Percentiles rank a stretch among this genome's conserved stretches.
These are phyloP conservation scores for Acanthamoeba triangularis DNA, from an alignment of 208 protist genomes.

Conservation along the genomic window DNA sequence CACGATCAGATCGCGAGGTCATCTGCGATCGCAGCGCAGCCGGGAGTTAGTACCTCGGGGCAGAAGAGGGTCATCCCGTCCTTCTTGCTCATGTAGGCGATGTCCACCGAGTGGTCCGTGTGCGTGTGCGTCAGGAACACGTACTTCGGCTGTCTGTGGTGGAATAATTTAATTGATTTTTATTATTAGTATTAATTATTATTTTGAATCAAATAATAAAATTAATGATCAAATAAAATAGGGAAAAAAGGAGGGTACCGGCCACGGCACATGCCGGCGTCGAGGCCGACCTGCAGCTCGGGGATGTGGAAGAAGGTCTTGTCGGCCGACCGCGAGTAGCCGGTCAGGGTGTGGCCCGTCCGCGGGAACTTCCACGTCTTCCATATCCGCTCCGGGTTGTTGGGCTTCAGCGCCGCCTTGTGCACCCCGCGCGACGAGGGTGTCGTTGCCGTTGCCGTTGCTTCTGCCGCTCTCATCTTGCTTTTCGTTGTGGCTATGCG, in stretches of 20 bases:
- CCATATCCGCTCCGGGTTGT: constrained; percentile 50
- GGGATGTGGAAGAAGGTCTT: constrained; percentile 74
- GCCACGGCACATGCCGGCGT: constrained; percentile 47
- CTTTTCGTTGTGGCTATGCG: too few species aligned
- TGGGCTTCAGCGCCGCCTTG: constrained; percentile 9
- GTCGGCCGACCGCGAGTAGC: constrained; percentile 54
- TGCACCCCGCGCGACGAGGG: neutral
- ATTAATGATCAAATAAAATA: neutral
- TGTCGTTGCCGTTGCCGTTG: too few species aligned
- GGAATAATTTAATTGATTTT: neutral
- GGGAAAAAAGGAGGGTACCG: constrained; percentile 7
- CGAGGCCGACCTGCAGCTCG: constrained; percentile 25
- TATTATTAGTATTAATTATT: neutral
- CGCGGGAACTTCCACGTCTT: constrained; percentile 68
- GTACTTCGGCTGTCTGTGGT: constrained; percentile 52
- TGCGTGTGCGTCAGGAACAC: constrained; percentile 71
- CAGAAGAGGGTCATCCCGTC: constrained; percentile 72
- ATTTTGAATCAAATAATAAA: neutral
- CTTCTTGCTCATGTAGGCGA: constrained; percentile 19
- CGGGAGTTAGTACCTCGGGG: neutral
- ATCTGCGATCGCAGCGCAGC: neutral
- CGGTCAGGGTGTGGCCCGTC: neutral
- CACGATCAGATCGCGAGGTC: neutral
- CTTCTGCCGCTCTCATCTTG: too few species aligned
- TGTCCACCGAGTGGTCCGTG: constrained; percentile 27